Evolutionary conservation across 2,329 filamentous ascomycete species (phyloP).

Genomic region (Fusarium sp.): DNA sequence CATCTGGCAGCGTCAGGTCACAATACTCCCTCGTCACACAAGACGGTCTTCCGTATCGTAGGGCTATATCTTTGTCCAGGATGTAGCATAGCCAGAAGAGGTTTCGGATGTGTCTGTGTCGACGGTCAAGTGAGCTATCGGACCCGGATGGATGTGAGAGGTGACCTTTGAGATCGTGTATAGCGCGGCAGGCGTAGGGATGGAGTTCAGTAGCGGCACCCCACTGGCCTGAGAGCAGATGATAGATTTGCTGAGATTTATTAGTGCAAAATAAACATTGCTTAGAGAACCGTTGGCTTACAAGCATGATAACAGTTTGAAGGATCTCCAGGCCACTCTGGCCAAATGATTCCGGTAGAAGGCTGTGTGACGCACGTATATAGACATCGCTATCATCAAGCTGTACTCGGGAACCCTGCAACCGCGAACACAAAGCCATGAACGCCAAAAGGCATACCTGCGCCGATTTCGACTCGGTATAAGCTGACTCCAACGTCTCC

Average conservation of each 20-base stretch:
- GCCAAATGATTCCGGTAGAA: fast-evolving
- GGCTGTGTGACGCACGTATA: background rate
- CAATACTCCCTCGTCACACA: background rate
- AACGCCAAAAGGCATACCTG: background rate
- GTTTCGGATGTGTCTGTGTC: background rate
- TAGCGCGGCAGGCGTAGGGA: background rate
- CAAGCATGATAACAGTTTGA: background rate
- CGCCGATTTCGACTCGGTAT: background rate
- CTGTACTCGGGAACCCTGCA: background rate
- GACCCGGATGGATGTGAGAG: fast-evolving
- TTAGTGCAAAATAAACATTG: fast-evolving
- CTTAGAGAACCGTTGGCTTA: fast-evolving
- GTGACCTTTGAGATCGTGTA: background rate
- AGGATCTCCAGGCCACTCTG: background rate
- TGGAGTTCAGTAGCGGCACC: background rate
- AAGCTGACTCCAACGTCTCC: background rate
- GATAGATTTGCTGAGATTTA: fast-evolving
- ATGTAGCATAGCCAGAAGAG: slow-evolving; percentile 2
- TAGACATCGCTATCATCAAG: background rate
- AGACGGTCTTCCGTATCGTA: background rate
- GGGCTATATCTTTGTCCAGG: background rate
- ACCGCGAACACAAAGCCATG: background rate
- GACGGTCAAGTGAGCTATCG: fast-evolving
- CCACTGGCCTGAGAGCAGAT: background rate
- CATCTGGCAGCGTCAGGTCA: background rate